These are phyloP conservation scores for Keithomyces neogunnii DNA, from an alignment of 2,329 filamentous ascomycete genomes.

Conservation along the genomic window DNA sequence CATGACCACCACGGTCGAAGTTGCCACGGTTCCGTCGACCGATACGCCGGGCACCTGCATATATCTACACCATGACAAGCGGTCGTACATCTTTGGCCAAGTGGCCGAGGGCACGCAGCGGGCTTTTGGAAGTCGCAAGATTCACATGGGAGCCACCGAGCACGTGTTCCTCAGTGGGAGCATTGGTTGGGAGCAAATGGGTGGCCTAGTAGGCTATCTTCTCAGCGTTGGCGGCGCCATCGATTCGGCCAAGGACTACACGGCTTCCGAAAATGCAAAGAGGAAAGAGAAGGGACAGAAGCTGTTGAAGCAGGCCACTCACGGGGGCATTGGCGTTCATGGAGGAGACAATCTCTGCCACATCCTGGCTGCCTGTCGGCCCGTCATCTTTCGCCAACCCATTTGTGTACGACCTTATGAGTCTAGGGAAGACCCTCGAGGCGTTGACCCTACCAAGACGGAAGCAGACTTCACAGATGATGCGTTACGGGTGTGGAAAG, in stretches of 20 bases:
- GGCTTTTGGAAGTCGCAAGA: conserved; percentile 58
- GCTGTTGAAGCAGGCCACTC: conserved; percentile 13
- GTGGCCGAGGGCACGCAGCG: conserved; percentile 80
- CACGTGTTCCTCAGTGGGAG: conserved; percentile 78
- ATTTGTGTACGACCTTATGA: conserved; percentile 68
- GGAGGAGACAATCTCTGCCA: conserved; percentile 75
- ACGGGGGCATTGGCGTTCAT: conserved; percentile 54
- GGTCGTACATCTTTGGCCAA: conserved; percentile 79
- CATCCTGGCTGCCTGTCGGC: conserved; percentile 69
- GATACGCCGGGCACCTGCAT: conserved; percentile 79
- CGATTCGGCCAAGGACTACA: conserved; percentile 35
- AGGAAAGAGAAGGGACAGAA: conserved; percentile 30
- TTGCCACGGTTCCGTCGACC: conserved; percentile 74
- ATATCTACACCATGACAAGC: conserved; percentile 70
- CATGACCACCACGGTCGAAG: conserved; percentile 69
- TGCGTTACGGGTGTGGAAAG: conserved; percentile 76
- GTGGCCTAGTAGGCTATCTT: conserved; percentile 77
- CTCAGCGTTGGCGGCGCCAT: conserved; percentile 70
- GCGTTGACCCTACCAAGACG: conserved; percentile 14
- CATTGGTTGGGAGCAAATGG: conserved; percentile 66
- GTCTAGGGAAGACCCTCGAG: conserved; percentile 39
- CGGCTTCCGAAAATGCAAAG: conserved; percentile 29
- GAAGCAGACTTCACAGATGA: conserved; percentile 67
- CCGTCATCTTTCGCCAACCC: conserved; percentile 80
- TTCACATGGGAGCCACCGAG: conserved; percentile 55